Percentiles rank a stretch among this genome's conserved stretches.
phyloP scores from a whole-genome alignment of 352 stramenopile genomes.

The Bremia lactucae region DNA sequence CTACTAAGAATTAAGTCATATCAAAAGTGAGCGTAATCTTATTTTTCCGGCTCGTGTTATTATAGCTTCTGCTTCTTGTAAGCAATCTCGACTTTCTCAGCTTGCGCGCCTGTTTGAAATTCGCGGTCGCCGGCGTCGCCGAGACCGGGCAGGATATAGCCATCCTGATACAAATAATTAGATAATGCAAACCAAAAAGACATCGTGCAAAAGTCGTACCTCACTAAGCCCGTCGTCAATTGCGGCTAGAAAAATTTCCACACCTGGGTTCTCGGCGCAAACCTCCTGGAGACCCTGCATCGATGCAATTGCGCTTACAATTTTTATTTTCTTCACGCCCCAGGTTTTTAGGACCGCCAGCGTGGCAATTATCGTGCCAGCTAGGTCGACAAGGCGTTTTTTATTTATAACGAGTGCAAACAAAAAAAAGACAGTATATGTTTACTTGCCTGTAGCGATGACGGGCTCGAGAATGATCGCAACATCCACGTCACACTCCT shows the following conservation, averaged over 20 bases:
- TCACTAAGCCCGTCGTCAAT: constrained; percentile 72
- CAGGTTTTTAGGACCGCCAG: constrained; percentile 94
- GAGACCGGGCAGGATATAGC: constrained; percentile 73
- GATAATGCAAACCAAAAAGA: background rate
- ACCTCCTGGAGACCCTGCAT: constrained; percentile 85
- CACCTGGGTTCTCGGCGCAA: constrained; percentile 59
- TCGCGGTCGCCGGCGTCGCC: constrained; percentile 77
- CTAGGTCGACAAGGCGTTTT: constrained; percentile 8
- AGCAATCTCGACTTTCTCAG: constrained; percentile 38
- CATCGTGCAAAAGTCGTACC: constrained; percentile 20
- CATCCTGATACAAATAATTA: constrained; percentile 28
- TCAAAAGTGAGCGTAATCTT: no score
- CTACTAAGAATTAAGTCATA: no score
- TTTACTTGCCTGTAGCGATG: constrained; percentile 87
- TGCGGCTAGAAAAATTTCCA: constrained; percentile 67
- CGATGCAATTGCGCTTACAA: constrained; percentile 90
- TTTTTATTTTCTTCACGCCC: constrained; percentile 89
- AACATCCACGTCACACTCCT: constrained; percentile 85
- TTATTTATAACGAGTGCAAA: background rate
- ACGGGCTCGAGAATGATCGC: constrained; percentile 95
- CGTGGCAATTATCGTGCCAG: constrained; percentile 90
- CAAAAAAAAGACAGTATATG: background rate
- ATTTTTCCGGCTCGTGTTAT: background rate
- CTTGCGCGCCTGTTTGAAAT: constrained; percentile 61
- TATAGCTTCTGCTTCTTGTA: constrained; percentile 60